Evolutionary conservation across 148 eudicot species (phyloP).

Genomic region (Salicornia ramosissima): DNA sequence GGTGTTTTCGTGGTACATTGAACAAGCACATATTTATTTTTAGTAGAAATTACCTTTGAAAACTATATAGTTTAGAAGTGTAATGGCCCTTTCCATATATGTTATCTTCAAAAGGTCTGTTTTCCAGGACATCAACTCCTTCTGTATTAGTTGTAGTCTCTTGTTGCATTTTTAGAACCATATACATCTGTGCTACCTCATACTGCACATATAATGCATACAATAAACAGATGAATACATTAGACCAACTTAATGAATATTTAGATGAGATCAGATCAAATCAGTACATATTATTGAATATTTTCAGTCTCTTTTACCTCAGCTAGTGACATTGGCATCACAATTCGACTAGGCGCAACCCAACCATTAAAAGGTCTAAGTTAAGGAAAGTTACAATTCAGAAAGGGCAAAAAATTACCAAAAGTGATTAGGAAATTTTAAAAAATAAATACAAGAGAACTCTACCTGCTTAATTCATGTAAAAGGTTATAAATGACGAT

Average conservation of each 20-base stretch:
- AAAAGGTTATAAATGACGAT: too few relatives aligned
- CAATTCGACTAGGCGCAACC: constrained; percentile 44
- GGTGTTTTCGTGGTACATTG: too few relatives aligned
- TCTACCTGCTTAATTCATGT: too few relatives aligned
- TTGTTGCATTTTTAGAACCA: constrained; percentile 62
- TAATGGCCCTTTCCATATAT: constrained; percentile 58
- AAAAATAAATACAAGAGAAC: too few relatives aligned
- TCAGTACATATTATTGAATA: not conserved
- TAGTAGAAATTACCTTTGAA: constrained; percentile 48
- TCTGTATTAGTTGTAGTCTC: constrained; percentile 45
- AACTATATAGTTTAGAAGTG: constrained; percentile 50
- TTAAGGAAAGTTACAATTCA: constrained; percentile 25
- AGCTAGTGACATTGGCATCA: constrained; percentile 68
- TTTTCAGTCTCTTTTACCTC: constrained; percentile 38
- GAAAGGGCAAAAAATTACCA: too few relatives aligned
- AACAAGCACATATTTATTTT: too few relatives aligned
- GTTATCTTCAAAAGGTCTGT: constrained; percentile 47
- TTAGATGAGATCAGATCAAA: not conserved
- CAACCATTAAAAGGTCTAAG: constrained; percentile 20
- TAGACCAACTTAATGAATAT: too few relatives aligned
- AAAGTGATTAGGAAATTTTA: too few relatives aligned
- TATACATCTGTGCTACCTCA: constrained; percentile 65
- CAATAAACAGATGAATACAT: not conserved
- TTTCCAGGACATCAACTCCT: constrained; percentile 63
- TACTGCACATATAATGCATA: constrained; percentile 31